phyloP scores from a whole-genome alignment of 176 grass and related monocot genomes.

The Poa annua region DNA sequence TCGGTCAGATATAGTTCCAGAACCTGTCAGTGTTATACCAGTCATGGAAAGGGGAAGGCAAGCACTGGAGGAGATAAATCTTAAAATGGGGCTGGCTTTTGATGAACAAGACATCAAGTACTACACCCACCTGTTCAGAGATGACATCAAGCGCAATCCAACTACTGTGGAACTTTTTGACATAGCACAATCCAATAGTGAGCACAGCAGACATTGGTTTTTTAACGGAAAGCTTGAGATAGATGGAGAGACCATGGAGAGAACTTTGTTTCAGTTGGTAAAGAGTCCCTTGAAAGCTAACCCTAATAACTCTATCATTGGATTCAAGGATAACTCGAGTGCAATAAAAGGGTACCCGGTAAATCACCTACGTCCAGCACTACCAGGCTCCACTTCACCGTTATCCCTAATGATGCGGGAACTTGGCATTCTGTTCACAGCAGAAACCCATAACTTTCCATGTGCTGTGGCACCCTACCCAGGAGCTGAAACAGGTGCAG shows the following conservation, averaged over 20 bases:
- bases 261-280: slow-evolving; percentile 86
- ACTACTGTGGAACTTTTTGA: slow-evolving; percentile 93
- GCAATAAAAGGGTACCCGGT: slow-evolving; percentile 80
- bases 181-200: slow-evolving; percentile 87
- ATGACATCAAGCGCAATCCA: slow-evolving; percentile 85
- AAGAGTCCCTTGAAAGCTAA: slow-evolving; percentile 83
- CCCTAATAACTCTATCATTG: slow-evolving; percentile 82
- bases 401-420: slow-evolving; percentile 54
- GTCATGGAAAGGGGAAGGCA: slow-evolving; percentile 74
- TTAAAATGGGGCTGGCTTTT: slow-evolving; percentile 88
- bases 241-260: slow-evolving; percentile 69
- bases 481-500: slow-evolving; percentile 84
- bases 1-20: slow-evolving; percentile 57
- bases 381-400: slow-evolving; percentile 61
- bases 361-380: slow-evolving; percentile 63
- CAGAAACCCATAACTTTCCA: slow-evolving; percentile 96
- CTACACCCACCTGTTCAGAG: slow-evolving; percentile 79
- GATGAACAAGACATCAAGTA: slow-evolving; percentile 94
- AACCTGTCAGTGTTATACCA: slow-evolving; percentile 64
- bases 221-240: slow-evolving; percentile 86
- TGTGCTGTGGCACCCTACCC: slow-evolving; percentile 90
- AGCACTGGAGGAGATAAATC: slow-evolving; percentile 91
- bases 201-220: slow-evolving; percentile 93
- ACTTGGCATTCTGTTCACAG: slow-evolving; percentile 85
- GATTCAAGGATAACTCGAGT: slow-evolving; percentile 94